Percentiles rank a stretch among this genome's conserved stretches.
Conservation (phyloP, 2,329 filamentous ascomycete genomes). For the Penicillium sp. region DNA sequence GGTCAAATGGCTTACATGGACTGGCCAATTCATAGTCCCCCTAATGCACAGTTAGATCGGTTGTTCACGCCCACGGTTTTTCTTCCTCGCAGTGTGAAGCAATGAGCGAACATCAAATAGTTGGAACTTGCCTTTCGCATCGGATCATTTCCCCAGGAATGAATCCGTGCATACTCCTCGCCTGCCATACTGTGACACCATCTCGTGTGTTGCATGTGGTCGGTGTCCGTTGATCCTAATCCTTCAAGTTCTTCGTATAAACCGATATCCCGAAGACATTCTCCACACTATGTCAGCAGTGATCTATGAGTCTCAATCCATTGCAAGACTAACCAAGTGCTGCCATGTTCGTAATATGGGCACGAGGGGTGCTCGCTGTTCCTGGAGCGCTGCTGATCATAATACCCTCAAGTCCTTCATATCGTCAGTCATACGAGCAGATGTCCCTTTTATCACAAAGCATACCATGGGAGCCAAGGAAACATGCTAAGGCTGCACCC, state of each 20-base stretch:
- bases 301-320: not conserved
- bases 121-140: conserved; percentile 37
- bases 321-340: conserved; percentile 39
- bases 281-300: conserved; percentile 27
- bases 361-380: conserved; percentile 58
- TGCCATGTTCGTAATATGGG: conserved; percentile 62
- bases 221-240: conserved; percentile 34
- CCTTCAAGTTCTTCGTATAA: conserved; percentile 45
- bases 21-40: conserved; percentile 46
- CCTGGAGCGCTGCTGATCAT: conserved; percentile 52
- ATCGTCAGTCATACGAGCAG: not conserved
- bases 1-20: conserved; percentile 45
- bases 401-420: conserved; percentile 41
- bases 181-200: conserved; percentile 56
- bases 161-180: conserved; percentile 51
- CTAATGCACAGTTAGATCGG: conserved; percentile 21
- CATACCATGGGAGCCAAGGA: not conserved
- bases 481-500: not conserved
- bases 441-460: too few relatives aligned
- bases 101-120: not conserved
- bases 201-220: conserved; percentile 52
- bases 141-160: conserved; percentile 55
- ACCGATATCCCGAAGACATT: conserved; percentile 55
- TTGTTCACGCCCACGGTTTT: not conserved
- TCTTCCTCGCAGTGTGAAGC: not conserved